These are phyloP conservation scores for Claviceps capensis DNA, from an alignment of 2,329 filamentous ascomycete genomes.

Conservation along the genomic window DNA sequence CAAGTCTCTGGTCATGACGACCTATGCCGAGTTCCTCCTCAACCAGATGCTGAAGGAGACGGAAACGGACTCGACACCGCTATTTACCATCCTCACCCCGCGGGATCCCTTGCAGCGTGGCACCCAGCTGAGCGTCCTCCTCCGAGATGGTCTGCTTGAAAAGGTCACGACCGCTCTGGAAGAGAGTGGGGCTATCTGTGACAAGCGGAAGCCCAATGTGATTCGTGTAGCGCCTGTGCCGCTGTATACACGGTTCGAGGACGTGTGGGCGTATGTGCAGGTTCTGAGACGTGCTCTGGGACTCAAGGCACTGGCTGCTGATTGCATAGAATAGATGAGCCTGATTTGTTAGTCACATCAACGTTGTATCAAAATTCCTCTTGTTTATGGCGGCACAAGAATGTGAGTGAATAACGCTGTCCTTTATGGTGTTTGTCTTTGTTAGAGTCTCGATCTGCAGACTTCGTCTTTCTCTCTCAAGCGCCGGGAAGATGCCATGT, in stretches of 20 bases:
- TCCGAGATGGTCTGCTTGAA: slow-evolving; percentile 59
- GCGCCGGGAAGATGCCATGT: too few relatives aligned
- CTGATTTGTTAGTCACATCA: background rate
- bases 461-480: too few relatives aligned
- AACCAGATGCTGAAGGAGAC: slow-evolving; percentile 24
- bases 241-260: slow-evolving; percentile 67
- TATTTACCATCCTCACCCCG: slow-evolving; percentile 57
- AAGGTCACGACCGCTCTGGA: slow-evolving; percentile 49
- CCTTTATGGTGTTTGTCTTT: too few relatives aligned
- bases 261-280: slow-evolving; percentile 44
- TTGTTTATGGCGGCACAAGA: too few relatives aligned
- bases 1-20: slow-evolving; percentile 61
- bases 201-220: slow-evolving; percentile 76
- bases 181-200: slow-evolving; percentile 57
- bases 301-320: background rate
- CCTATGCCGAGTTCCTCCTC: slow-evolving; percentile 61
- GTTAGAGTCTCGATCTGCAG: too few relatives aligned
- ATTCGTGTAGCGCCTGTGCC: slow-evolving; percentile 74
- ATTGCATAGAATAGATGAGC: background rate
- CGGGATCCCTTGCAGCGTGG: slow-evolving; percentile 53
- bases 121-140: slow-evolving; percentile 63
- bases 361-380: background rate
- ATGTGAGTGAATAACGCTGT: too few relatives aligned
- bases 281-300: slow-evolving; percentile 22
- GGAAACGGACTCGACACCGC: slow-evolving; percentile 15